A percentile compares a stretch with the other conserved stretches of the same genome.
phyloP scores from a whole-genome alignment of 331 rosid species.

The Malus hybrid region DNA sequence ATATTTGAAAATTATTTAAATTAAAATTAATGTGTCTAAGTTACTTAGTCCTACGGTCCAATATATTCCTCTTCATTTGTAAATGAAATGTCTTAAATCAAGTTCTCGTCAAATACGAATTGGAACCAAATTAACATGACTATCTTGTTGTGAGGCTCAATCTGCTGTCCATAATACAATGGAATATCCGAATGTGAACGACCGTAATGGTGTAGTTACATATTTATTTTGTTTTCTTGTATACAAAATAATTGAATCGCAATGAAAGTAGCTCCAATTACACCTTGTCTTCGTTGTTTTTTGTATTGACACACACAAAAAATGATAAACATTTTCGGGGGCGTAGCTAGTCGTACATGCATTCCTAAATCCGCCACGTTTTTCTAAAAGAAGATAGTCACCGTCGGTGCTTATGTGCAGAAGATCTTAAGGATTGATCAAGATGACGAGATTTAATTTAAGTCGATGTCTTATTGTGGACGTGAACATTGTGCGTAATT shows the following conservation, averaged over 20 bases:
- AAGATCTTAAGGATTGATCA: too few species aligned
- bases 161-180: not conserved
- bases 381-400: too few species aligned
- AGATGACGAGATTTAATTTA: too few species aligned
- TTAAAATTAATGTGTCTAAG: not conserved
- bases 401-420: too few species aligned
- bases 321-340: too few species aligned
- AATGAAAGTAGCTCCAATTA: constrained; percentile 16
- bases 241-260: not conserved
- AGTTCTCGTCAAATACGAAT: too few species aligned
- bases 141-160: too few species aligned
- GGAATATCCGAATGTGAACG: constrained; percentile 45
- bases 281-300: constrained; percentile 17
- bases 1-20: not conserved
- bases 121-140: too few species aligned
- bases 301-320: not conserved
- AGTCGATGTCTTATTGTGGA: not conserved
- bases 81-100: not conserved
- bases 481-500: not conserved
- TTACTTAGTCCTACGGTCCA: not conserved
- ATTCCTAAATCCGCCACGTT: constrained; percentile 7
- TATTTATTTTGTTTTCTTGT: constrained; percentile 14
- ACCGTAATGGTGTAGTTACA: not conserved
- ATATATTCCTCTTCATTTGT: too few species aligned
- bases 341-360: not conserved